Base-by-base conservation (phyloP, 2,329 filamentous ascomycete species). In the Byssothecium circinans region DNA sequence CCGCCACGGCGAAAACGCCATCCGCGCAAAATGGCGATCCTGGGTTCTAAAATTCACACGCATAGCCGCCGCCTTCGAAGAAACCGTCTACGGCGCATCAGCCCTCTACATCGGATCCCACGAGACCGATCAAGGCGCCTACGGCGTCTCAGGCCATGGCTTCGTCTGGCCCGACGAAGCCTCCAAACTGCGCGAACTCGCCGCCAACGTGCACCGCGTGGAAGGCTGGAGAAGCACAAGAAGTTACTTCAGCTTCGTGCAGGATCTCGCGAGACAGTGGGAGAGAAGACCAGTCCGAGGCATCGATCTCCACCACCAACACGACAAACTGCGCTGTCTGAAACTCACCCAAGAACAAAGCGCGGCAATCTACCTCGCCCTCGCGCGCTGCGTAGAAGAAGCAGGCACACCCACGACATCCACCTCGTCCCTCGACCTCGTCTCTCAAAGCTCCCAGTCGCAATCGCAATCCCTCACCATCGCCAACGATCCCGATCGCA, bases 151-250 rank as follows among this genome's bases (percentile, higher is more conserved):
- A 11, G 92, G 92, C 0, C 94, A 97, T 67, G 94, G 94, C 33
- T 97, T 95, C 67, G 92, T 99, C 27, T 99, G 94, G 94, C 75
- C 87, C 2, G 89, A 96, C 61, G 90, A 96, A 46, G 76, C 78
- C 33, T 81, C 86, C 7, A 92, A 90, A 71, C 81, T 88, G 60
- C 87, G 86, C 61, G 94, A 99, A 72, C 81, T 99, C 30, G 88
- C 91, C 14, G 92, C 91, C 2, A 96, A 95, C 52, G 90, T 94
- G 38, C 90, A 89, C 47, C 82, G 94, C 47, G 95, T 99, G 52
- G 94, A 99, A 74, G 94, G 92, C 47, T 99, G 94, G 94, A 85
- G 94, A 58, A 95, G 90, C 55, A 97, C 94, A 1, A 81, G 94
- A 51, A 95, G 89, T 64, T 99, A 99, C 68, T 96, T 95, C 74